A percentile compares a stretch with the other conserved stretches of the same genome.
phyloP scores from a whole-genome alignment of 768 basidiomycete species.

The Tricholoma terreum region DNA sequence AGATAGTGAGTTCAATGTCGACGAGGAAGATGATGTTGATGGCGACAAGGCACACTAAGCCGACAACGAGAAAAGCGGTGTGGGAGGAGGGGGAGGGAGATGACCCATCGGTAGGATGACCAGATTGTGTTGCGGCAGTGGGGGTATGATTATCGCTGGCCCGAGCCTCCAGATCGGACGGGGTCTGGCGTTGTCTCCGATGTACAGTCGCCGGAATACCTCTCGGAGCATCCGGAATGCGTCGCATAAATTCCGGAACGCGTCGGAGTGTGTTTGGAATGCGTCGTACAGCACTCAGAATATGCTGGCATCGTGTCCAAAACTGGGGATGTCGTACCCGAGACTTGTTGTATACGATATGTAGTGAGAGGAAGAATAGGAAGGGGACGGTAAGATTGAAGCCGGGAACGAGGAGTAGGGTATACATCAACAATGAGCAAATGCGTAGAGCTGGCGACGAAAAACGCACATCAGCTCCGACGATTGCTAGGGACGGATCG shows the following conservation, averaged over 20 bases:
- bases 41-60: conserved; percentile 7
- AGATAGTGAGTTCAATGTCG: conserved; percentile 17
- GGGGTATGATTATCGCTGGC: background rate
- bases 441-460: conserved; percentile 9
- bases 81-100: no score
- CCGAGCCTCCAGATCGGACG: background rate
- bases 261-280: no score
- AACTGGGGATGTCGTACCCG: background rate
- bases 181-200: background rate
- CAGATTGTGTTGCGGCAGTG: background rate
- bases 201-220: no score
- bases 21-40: conserved; percentile 17
- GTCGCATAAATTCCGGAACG: no score
- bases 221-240: no score
- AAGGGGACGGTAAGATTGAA: conserved; percentile 17
- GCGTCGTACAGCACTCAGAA: background rate
- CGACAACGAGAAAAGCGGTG: background rate
- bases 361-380: conserved; percentile 12
- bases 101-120: no score
- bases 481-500: background rate
- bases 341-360: conserved; percentile 4
- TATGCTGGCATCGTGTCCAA: background rate
- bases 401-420: conserved; percentile 16
- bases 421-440: conserved; percentile 17
- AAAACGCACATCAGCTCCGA: background rate